Evolutionary conservation across 306 rosid species (phyloP).

Genomic region (Ochetophila trinervis): DNA sequence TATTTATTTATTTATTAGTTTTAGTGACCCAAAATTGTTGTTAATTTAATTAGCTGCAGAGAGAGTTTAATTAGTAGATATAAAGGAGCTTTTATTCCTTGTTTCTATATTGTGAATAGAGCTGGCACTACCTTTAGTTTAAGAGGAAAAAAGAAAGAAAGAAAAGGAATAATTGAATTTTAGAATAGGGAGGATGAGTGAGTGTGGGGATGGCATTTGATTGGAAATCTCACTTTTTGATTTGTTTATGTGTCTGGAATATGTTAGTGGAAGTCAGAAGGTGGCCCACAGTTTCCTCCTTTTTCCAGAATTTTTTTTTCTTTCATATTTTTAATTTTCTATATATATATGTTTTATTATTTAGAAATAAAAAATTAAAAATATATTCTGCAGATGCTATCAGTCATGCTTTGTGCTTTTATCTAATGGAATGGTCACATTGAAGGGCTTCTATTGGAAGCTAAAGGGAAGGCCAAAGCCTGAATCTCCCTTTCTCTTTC

Average conservation of each 20-base stretch:
- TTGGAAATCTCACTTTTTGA: slow-evolving; percentile 75
- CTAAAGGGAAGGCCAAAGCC: slow-evolving; percentile 30
- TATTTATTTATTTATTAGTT: slow-evolving; percentile 14
- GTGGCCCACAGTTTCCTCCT: slow-evolving; percentile 49
- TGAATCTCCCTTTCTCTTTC: slow-evolving; percentile 17
- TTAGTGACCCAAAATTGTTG: slow-evolving; percentile 29
- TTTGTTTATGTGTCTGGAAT: slow-evolving; percentile 72
- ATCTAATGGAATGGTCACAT: slow-evolving; percentile 81
- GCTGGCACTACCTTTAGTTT: slow-evolving; percentile 70
- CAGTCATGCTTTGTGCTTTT: slow-evolving; percentile 63
- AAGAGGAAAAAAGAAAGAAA: slow-evolving; percentile 19
- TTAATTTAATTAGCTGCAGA: slow-evolving; percentile 15
- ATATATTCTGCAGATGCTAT: slow-evolving; percentile 44
- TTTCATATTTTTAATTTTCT: background rate
- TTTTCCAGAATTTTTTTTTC: slow-evolving; percentile 28
- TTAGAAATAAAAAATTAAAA: slow-evolving; percentile 16
- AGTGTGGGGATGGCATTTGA: slow-evolving; percentile 76
- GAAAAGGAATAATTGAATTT: slow-evolving; percentile 52
- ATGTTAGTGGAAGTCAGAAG: slow-evolving; percentile 97
- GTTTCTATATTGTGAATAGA: slow-evolving; percentile 60
- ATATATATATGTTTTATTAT: background rate
- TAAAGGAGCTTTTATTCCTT: slow-evolving; percentile 44
- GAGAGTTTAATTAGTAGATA: slow-evolving; percentile 14
- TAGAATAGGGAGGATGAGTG: slow-evolving; percentile 35
- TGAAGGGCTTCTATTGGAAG: slow-evolving; percentile 72